Conservation (phyloP, 495 filamentous ascomycete genomes). For the Aspergillus baeticus region DNA sequence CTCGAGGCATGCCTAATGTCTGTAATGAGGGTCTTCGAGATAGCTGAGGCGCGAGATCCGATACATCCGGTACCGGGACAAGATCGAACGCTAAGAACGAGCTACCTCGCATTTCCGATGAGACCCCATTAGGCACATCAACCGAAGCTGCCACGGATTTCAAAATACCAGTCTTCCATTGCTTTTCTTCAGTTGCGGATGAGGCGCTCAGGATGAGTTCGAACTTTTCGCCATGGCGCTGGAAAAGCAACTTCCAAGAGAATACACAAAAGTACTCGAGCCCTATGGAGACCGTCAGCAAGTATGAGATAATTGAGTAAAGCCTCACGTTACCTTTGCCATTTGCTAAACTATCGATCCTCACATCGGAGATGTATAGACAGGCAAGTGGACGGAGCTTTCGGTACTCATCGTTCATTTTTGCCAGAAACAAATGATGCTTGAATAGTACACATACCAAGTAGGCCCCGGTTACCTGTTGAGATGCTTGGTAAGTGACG, state of each 20-base stretch:
- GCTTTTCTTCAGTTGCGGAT: constrained; percentile 73
- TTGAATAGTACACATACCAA: constrained; percentile 86
- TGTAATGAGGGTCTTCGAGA: constrained; percentile 79
- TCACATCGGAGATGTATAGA: constrained; percentile 66
- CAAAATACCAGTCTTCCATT: constrained; percentile 60
- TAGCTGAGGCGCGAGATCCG: constrained; percentile 69
- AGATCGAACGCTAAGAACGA: constrained; percentile 64
- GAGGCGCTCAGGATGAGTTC: constrained; percentile 90
- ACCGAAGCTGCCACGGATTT: constrained; percentile 28
- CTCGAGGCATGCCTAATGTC: constrained; percentile 65
- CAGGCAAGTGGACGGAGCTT: constrained; percentile 73
- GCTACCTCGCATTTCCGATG: constrained; percentile 32
- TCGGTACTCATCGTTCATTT: constrained; percentile 54
- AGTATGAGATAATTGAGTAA: neutral
- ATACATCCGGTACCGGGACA: constrained; percentile 69
- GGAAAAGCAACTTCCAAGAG: constrained; percentile 93
- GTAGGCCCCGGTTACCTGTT: constrained; percentile 70
- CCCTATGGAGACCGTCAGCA: constrained; percentile 46
- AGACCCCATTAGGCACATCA: constrained; percentile 23
- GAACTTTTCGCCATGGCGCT: constrained; percentile 70
- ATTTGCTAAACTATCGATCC: constrained; percentile 75
- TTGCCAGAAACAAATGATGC: constrained; percentile 76
- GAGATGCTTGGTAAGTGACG: constrained; percentile 73
- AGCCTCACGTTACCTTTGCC: constrained; percentile 63
- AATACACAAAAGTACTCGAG: constrained; percentile 81